These are phyloP conservation scores for Moesziomyces aphidis DNA, from an alignment of 1,284 basidiomycete species.

Conservation along the genomic window DNA sequence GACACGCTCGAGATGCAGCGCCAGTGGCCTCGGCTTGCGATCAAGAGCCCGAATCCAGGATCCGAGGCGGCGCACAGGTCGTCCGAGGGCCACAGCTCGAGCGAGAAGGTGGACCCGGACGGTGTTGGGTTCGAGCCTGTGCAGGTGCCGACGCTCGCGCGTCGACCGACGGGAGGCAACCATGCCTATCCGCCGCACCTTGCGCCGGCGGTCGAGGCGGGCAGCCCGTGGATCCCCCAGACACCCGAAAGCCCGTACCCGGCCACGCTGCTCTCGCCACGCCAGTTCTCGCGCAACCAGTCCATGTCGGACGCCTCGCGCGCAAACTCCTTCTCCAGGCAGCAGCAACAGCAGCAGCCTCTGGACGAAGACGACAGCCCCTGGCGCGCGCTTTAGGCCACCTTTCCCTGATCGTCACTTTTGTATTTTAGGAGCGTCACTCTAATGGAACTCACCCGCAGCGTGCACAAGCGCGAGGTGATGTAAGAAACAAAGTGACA, in stretches of 20 bases:
- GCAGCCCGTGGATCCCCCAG: constrained; percentile 28
- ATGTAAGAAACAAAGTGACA: background rate
- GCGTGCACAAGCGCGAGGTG: no score
- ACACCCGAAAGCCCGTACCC: constrained; percentile 35
- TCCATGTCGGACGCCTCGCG: no score
- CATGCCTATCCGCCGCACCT: constrained; percentile 4
- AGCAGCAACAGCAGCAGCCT: background rate
- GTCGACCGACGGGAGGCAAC: background rate
- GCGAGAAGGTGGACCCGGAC: constrained; percentile 11
- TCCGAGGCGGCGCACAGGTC: constrained; percentile 4
- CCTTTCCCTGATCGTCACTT: background rate
- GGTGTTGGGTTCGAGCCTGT: constrained; percentile 6
- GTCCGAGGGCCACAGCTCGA: constrained; percentile 8
- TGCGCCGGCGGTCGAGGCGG: background rate
- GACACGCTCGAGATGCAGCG: constrained; percentile 32
- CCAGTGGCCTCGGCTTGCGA: constrained; percentile 18
- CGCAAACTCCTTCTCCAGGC: background rate
- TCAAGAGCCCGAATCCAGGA: background rate
- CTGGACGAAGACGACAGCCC: constrained; percentile 12
- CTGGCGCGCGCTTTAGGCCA: background rate
- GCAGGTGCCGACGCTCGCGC: constrained; percentile 6
- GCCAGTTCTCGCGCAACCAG: constrained; percentile 5
- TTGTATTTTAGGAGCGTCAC: constrained; percentile 3
- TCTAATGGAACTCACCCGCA: no score
- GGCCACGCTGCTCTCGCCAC: constrained; percentile 13